Conservation (phyloP, 1,284 basidiomycete species). For the Cutaneotrichosporon spelunceum region DNA sequence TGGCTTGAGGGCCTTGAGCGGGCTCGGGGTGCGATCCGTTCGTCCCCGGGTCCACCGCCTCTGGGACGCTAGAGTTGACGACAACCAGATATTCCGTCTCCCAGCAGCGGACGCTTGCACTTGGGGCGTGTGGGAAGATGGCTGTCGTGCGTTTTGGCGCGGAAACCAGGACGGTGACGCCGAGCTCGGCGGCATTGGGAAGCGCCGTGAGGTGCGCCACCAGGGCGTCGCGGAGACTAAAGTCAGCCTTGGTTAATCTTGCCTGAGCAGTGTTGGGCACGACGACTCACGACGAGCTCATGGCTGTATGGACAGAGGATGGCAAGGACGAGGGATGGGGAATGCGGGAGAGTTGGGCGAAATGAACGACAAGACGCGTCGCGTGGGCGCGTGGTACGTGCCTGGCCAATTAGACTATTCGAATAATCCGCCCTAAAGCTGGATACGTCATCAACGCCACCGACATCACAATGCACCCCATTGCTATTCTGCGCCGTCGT, state of each 20-base stretch:
- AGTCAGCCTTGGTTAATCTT: not conserved
- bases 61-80: constrained; percentile 59
- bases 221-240: constrained; percentile 63
- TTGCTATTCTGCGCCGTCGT: no score
- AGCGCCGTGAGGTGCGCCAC: constrained; percentile 57
- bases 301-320: no score
- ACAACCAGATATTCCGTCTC: constrained; percentile 61
- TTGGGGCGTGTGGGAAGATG: constrained; percentile 69
- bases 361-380: no score
- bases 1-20: not conserved
- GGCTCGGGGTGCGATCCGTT: not conserved
- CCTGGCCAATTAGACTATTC: no score
- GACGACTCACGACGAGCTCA: no score
- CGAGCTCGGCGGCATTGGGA: constrained; percentile 59
- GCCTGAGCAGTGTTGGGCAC: not conserved
- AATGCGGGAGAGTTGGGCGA: no score
- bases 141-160: constrained; percentile 62
- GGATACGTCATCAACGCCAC: no score
- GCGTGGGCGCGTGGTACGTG: no score
- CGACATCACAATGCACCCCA: no score
- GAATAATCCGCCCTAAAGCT: no score
- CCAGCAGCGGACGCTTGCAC: constrained; percentile 53
- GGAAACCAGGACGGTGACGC: constrained; percentile 70
- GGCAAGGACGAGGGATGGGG: no score
- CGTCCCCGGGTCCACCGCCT: not conserved